Percentiles rank a stretch among this genome's conserved stretches.
These are phyloP conservation scores for Cymbopogon citratus DNA, from an alignment of 176 grass and related monocot genomes.

Conservation along the genomic window DNA sequence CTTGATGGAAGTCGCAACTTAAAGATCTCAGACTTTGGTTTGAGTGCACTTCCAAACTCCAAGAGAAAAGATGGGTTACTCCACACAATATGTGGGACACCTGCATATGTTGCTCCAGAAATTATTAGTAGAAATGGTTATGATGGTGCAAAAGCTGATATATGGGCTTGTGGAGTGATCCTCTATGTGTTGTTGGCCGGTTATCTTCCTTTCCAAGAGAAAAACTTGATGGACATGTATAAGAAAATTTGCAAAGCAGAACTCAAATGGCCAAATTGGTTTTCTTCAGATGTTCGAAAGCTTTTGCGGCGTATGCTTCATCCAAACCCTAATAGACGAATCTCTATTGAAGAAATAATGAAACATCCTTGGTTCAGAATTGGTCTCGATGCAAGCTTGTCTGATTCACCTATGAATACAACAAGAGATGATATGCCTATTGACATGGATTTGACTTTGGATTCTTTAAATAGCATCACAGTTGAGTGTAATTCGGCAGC, in stretches of 20 bases:
- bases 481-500: conserved; percentile 12
- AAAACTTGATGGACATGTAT: conserved; percentile 89
- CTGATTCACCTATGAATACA: not conserved
- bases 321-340: conserved; percentile 62
- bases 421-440: conserved; percentile 6
- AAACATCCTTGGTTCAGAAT: conserved; percentile 73
- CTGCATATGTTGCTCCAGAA: conserved; percentile 91
- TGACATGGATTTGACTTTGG: conserved; percentile 17
- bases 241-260: conserved; percentile 80
- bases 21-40: conserved; percentile 57
- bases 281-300: conserved; percentile 50
- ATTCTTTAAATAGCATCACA: not conserved
- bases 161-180: conserved; percentile 90
- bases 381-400: conserved; percentile 33
- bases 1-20: not conserved
- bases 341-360: conserved; percentile 70
- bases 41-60: conserved; percentile 73
- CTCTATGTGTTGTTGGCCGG: conserved; percentile 84
- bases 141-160: conserved; percentile 88
- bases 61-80: conserved; percentile 75
- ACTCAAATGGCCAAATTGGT: conserved; percentile 70
- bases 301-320: conserved; percentile 70
- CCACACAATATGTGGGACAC: conserved; percentile 85
- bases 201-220: conserved; percentile 81
- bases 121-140: conserved; percentile 79